phyloP scores from a whole-genome alignment of 129 eudicot genomes.

The sunflower (Helianthus annuus) region HanXRQr2.0-SUNRISE NC_035437.2:174317402-174317901 shows the following conservation, averaged over 20 bases:
- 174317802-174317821: not conserved
- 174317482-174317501: not conserved
- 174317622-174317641: slow-evolving; percentile 5
- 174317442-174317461: slow-evolving; percentile 13
- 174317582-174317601: slow-evolving; percentile 10
- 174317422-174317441: slow-evolving; percentile 14
- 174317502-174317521: slow-evolving; percentile 14
- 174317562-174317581: not conserved
- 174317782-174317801: slow-evolving; percentile 1
- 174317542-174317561: not conserved
- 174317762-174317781: slow-evolving; percentile 32
- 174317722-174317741: slow-evolving; percentile 18
- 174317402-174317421: not conserved
- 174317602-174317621: slow-evolving; percentile 6
- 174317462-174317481: slow-evolving; percentile 11
- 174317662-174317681: slow-evolving; percentile 16
- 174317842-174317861: slow-evolving; percentile 16
- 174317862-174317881: slow-evolving; percentile 32
- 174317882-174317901: too few relatives aligned
- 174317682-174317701: slow-evolving; percentile 14
- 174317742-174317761: slow-evolving; percentile 21
- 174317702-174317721: slow-evolving; percentile 27
- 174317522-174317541: not conserved
- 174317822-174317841: slow-evolving; percentile 27
- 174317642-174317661: slow-evolving; percentile 17